These are phyloP conservation scores for Aspergillus nomiae DNA, from an alignment of 2,329 filamentous ascomycete species.

Conservation along the genomic window DNA sequence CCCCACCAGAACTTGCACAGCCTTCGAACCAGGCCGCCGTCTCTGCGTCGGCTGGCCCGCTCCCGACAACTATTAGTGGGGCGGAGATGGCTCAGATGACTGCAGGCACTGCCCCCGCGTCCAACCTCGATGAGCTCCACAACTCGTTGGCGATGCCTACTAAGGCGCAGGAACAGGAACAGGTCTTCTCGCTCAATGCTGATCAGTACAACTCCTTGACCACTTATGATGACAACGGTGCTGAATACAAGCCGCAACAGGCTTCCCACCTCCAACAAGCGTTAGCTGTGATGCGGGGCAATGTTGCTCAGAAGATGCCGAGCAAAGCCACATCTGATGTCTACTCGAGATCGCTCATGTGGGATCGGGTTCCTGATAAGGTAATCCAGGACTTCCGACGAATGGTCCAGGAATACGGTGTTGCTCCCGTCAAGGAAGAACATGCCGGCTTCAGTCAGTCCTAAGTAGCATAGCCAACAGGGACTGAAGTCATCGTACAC, in stretches of 20 bases:
- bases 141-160: slow-evolving; percentile 72
- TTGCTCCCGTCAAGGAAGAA: slow-evolving; percentile 36
- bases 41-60: slow-evolving; percentile 24
- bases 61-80: slow-evolving; percentile 38
- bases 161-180: slow-evolving; percentile 83
- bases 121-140: slow-evolving; percentile 64
- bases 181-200: slow-evolving; percentile 81
- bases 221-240: slow-evolving; percentile 60
- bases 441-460: slow-evolving; percentile 20
- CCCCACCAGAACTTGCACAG: slow-evolving; percentile 51
- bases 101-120: slow-evolving; percentile 30
- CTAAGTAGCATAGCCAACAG: slow-evolving; percentile 14
- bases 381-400: slow-evolving; percentile 91
- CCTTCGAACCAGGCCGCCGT: slow-evolving; percentile 47
- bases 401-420: slow-evolving; percentile 76
- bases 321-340: slow-evolving; percentile 72
- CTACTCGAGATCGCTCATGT: slow-evolving; percentile 88
- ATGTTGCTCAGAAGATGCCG: slow-evolving; percentile 61
- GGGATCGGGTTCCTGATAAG: slow-evolving; percentile 90
- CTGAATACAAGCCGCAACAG: slow-evolving; percentile 41
- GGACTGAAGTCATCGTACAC: slow-evolving; percentile 9
- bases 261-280: slow-evolving; percentile 59
- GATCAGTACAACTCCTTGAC: slow-evolving; percentile 87
- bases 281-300: slow-evolving; percentile 73
- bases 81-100: slow-evolving; percentile 44